These are phyloP conservation scores for Plenodomus tracheiphilus DNA, from an alignment of 2,329 filamentous ascomycete genomes.

Conservation along the genomic window DNA sequence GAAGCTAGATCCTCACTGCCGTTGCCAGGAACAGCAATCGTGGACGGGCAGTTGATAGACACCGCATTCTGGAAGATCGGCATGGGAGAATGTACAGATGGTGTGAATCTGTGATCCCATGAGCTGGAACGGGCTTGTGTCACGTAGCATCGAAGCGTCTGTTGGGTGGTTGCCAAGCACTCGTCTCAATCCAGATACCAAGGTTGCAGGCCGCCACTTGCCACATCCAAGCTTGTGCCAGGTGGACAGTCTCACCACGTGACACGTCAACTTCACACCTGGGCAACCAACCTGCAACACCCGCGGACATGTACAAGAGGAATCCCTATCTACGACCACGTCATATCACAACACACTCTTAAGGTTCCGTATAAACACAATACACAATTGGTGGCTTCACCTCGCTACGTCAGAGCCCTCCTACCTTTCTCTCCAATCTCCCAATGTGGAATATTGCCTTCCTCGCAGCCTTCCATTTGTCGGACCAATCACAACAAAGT, in stretches of 20 bases:
- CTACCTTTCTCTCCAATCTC: not conserved
- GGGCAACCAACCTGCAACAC: no score
- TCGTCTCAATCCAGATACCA: no score
- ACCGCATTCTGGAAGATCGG: not conserved
- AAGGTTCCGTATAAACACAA: no score
- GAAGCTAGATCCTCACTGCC: slow-evolving; percentile 13
- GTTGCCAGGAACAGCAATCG: slow-evolving; percentile 5
- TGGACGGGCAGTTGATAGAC: slow-evolving; percentile 6
- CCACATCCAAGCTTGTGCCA: no score
- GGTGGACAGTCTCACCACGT: no score
- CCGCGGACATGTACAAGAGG: no score
- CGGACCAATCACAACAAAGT: slow-evolving; percentile 29
- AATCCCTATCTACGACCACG: no score
- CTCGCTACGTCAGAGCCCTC: not conserved
- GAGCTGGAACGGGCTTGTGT: not conserved
- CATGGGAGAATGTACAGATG: not conserved
- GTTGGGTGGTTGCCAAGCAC: not conserved
- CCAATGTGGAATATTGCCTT: slow-evolving; percentile 12
- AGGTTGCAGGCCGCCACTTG: no score
- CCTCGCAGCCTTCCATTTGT: slow-evolving; percentile 5
- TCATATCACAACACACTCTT: no score
- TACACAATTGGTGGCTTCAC: not conserved
- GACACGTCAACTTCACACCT: no score
- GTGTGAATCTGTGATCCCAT: not conserved
- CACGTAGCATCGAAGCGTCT: not conserved